A percentile compares a stretch with the other conserved stretches of the same genome.
Conservation (phyloP, 2,329 filamentous ascomycete species). For the Pseudopyricularia cyperi region DNA sequence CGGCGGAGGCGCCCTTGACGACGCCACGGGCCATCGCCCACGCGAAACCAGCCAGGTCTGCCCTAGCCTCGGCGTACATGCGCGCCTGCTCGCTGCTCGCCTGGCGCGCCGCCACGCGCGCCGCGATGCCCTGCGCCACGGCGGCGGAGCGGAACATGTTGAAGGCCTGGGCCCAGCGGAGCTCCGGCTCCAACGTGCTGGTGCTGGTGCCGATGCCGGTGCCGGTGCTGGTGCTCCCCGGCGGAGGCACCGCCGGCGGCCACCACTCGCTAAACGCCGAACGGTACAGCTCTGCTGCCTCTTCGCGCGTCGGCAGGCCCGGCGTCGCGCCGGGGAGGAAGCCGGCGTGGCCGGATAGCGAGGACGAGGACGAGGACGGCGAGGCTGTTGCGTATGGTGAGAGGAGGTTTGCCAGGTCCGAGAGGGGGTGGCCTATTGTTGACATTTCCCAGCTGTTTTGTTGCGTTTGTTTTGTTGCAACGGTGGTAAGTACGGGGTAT, state of each 20-base stretch:
- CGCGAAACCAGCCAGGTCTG: constrained; percentile 62
- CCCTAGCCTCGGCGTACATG: constrained; percentile 56
- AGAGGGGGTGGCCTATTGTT: constrained; percentile 89
- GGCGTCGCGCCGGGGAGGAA: constrained; percentile 52
- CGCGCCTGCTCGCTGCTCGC: constrained; percentile 77
- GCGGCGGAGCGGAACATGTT: constrained; percentile 46
- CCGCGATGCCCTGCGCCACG: constrained; percentile 80
- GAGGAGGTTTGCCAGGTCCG: constrained; percentile 73
- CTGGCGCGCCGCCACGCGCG: constrained; percentile 70
- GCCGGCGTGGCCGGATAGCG: constrained; percentile 21
- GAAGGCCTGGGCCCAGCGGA: constrained; percentile 50
- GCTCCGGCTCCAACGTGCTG: constrained; percentile 26
- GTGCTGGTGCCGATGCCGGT: too few species aligned
- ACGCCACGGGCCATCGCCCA: too few species aligned
- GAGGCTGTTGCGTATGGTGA: constrained; percentile 31
- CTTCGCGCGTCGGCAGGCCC: constrained; percentile 31
- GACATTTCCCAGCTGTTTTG: constrained; percentile 79
- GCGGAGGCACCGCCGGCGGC: constrained; percentile 8
- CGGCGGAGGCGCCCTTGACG: constrained; percentile 32
- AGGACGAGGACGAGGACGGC: constrained; percentile 10
- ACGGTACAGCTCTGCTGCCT: constrained; percentile 21
- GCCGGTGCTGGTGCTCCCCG: too few species aligned
- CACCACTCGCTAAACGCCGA: constrained; percentile 42
- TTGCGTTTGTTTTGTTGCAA: not conserved
- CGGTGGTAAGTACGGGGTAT: too few species aligned